Conservation (phyloP, 2,329 filamentous ascomycete genomes). For the Thelonectria blattea region DNA sequence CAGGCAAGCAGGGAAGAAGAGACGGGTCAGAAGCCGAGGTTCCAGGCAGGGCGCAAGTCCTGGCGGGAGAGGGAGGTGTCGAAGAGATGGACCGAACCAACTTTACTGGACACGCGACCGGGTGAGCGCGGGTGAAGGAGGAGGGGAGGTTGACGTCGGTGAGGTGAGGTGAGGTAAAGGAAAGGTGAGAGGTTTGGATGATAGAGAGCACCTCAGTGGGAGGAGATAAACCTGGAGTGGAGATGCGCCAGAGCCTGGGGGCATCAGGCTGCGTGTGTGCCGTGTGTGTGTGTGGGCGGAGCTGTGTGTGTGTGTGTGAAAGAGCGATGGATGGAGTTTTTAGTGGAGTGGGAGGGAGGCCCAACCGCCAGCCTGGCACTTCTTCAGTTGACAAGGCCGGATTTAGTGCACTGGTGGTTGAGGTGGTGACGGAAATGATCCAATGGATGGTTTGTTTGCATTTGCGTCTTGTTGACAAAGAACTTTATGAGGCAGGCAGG, state of each 20-base stretch:
- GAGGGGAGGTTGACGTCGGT: constrained; percentile 37
- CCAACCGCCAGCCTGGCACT: neutral
- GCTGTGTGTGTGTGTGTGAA: constrained; percentile 1
- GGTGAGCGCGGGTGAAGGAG: constrained; percentile 24
- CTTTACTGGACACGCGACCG: constrained; percentile 18
- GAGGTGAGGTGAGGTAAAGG: constrained; percentile 37
- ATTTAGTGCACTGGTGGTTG: constrained; percentile 6
- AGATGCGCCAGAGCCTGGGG: neutral
- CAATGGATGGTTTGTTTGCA: no score
- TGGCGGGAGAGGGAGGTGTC: constrained; percentile 17
- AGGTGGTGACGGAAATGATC: neutral
- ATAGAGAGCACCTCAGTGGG: constrained; percentile 16
- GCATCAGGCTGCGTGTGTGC: constrained; percentile 1
- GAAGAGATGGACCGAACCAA: constrained; percentile 13
- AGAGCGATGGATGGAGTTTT: neutral
- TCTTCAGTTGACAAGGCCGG: constrained; percentile 10
- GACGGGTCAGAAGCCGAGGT: constrained; percentile 24
- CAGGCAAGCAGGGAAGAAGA: constrained; percentile 33
- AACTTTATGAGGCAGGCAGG: no score
- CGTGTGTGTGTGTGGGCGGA: no score
- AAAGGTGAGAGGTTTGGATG: constrained; percentile 33
- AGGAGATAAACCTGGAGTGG: constrained; percentile 26
- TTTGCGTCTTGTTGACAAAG: no score
- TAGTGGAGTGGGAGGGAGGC: constrained; percentile 14
- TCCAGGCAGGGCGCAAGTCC: constrained; percentile 30